These are phyloP conservation scores for Lentinula sp. DNA, from an alignment of 768 basidiomycete genomes.

Conservation along the genomic window DNA sequence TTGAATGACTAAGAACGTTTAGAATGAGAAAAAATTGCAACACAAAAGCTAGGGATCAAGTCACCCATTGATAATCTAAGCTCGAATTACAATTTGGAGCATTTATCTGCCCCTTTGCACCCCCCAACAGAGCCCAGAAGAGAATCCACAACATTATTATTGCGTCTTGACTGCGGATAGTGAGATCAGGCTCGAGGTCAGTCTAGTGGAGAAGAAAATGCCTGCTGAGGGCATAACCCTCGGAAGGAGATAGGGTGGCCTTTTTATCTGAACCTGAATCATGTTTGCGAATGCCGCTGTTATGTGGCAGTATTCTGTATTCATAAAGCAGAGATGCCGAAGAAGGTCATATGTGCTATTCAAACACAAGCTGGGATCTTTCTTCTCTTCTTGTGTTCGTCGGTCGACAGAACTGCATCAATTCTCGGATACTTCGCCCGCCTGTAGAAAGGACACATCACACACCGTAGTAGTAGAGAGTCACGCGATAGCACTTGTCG, in stretches of 20 bases:
- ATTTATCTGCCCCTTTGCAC: background rate
- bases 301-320: background rate
- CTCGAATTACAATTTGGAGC: constrained; percentile 3
- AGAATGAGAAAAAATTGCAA: background rate
- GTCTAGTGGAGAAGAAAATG: background rate
- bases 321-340: background rate
- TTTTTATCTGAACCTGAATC: background rate
- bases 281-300: background rate
- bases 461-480: no score
- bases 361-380: background rate
- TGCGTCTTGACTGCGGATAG: background rate
- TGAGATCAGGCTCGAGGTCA: background rate
- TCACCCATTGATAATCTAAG: constrained; percentile 6
- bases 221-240: background rate
- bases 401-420: background rate
- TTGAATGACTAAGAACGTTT: constrained; percentile 12
- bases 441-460: background rate
- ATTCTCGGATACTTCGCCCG: background rate
- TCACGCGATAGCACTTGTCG: no score
- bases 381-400: background rate
- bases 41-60: background rate
- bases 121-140: background rate
- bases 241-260: background rate
- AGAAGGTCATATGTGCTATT: background rate
- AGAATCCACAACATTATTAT: background rate